Base-by-base conservation (phyloP, 768 basidiomycete genomes). In the Lactarius akahatsu region DNA sequence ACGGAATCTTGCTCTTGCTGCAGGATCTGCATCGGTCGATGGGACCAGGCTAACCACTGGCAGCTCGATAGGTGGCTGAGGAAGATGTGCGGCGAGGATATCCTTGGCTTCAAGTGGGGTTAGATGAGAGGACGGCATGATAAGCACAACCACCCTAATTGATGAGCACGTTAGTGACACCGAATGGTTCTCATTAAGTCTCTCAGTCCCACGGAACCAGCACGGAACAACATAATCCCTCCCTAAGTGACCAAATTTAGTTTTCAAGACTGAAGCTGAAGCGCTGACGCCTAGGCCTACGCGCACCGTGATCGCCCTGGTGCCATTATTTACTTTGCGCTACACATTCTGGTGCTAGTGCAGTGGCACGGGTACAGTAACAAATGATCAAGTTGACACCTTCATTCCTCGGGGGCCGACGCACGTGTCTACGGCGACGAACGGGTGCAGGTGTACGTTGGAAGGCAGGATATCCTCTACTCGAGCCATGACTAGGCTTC, bases 401-500 rank as follows among this genome's bases (percentile, higher is more conserved):
- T 26, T 13, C 50, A 26, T 52, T 52, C 50, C 26, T 52, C 5
- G 26, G 47, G 9, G 36, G 36, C 11, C 50, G 6, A 52, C 50
- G 23, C 50, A 26, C 50, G 50, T 26, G 50, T 15, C 26, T 4
- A 23, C 11, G 23, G 23, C 47, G 23, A 52, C 26, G 50, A 23
- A 11, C 11, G 23, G 23, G 26, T 26, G 47, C 11, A 13, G 47
- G 50, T 10, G 50, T 26, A 15, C 7, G 15, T 52, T 26, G 50
- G 26, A 5, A 15, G 15, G 50, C 2, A 26, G 50, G 26, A 16
- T 26, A 52, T 38, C 23, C 13, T 23, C 26, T 26, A 52, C n/a
- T 23, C 5, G 50, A 13, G 50, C 30, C 64, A 57, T 4, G 43
- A n/a, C 66, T 67, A 67, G 23, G 62, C 41, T 56, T 91, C 89